Evolutionary conservation across 306 rosid species (phyloP), one percentile per base, ranked within the genome.

Genomic region (Vicia villosa): DNA sequence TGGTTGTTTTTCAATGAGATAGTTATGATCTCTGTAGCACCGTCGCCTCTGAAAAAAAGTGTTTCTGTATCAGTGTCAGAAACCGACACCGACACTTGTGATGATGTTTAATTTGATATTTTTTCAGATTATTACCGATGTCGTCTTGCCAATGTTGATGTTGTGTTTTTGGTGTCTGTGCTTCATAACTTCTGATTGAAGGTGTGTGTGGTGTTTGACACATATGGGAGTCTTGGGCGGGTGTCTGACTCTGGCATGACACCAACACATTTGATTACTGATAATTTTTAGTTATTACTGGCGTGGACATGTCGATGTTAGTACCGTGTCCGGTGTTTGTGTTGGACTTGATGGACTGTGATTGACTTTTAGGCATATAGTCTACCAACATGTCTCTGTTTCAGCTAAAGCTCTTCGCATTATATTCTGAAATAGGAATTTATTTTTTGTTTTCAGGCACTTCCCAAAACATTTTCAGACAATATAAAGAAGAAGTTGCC

Each of bases 401-500:
- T 24, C 52, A 26, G 22, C 24, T 30, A 11, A 58, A 54, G 36
- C 20, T 12, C 45, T 37, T 63, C 42, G n/a, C 21, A 22, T 65
- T 30, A 28, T 47, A 57, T 41, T 56, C 77, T 63, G 38, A 49
- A 11, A 24, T 24, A n/a, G 61, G 38, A 56, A 45, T 12, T 70
- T 70, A 14, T 50, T 15, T 70, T 40, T 16, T 62, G 70, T 40
- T 7, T 79, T 82, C 84, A 87, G 96, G 86, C 86, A 63, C 69
- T 90, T 51, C 96, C 96, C 12, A 77, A 65, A 62, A 75, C 79
- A 52, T 90, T 90, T 59, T 68, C 80, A 0, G 76, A 70, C 14
- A 86, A 83, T 46, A 42, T 89, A 43, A 85, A 57, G 61, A 81
- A 73, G 78, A 86, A 87, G 79, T 62, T 86, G 73, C 91, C 94